Percentiles rank a stretch among this genome's conserved stretches.
These are phyloP conservation scores for Boletus coccyginus DNA, from an alignment of 768 basidiomycete species.

Conservation along the genomic window DNA sequence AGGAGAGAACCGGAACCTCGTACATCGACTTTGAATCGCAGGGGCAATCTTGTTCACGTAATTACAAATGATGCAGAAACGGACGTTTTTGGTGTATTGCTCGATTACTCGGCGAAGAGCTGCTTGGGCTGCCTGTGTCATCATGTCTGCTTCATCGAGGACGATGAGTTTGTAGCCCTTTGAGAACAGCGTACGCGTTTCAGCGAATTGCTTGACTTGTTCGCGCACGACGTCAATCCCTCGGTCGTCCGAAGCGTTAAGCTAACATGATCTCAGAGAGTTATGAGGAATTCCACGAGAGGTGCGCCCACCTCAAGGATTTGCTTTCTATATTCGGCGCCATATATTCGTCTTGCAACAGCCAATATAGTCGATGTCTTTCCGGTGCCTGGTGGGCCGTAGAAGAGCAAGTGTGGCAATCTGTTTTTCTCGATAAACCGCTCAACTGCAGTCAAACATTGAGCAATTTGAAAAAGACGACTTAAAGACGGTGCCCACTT, in stretches of 20 bases:
- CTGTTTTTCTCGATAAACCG: slow-evolving; percentile 95
- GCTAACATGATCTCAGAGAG: slow-evolving; percentile 40
- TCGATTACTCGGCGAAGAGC: slow-evolving; percentile 97
- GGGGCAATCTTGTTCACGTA: slow-evolving; percentile 99
- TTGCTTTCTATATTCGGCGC: slow-evolving; percentile 79
- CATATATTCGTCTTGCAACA: slow-evolving; percentile 93
- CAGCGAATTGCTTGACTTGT: slow-evolving; percentile 98
- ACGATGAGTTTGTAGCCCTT: slow-evolving; percentile 98
- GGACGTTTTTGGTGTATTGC: slow-evolving; percentile 97
- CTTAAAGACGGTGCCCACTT: slow-evolving; percentile 46
- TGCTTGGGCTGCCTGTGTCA: slow-evolving; percentile 97
- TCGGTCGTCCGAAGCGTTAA: slow-evolving; percentile 97
- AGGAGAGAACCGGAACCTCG: slow-evolving; percentile 95
- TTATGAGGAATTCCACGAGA: neutral
- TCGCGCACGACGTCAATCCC: slow-evolving; percentile 99
- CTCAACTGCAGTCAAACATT: slow-evolving; percentile 63
- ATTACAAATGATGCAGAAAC: slow-evolving; percentile 99
- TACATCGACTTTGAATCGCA: slow-evolving; percentile 98
- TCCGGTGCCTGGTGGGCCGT: slow-evolving; percentile 97
- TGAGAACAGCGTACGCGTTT: slow-evolving; percentile 86
- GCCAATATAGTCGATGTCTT: slow-evolving; percentile 98
- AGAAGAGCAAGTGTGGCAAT: slow-evolving; percentile 92
- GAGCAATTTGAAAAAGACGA: neutral
- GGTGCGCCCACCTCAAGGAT: slow-evolving; percentile 75
- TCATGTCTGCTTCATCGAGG: slow-evolving; percentile 99